Conservation (phyloP, 768 basidiomycete species). For the Phanerodontia chrysosporium region DNA sequence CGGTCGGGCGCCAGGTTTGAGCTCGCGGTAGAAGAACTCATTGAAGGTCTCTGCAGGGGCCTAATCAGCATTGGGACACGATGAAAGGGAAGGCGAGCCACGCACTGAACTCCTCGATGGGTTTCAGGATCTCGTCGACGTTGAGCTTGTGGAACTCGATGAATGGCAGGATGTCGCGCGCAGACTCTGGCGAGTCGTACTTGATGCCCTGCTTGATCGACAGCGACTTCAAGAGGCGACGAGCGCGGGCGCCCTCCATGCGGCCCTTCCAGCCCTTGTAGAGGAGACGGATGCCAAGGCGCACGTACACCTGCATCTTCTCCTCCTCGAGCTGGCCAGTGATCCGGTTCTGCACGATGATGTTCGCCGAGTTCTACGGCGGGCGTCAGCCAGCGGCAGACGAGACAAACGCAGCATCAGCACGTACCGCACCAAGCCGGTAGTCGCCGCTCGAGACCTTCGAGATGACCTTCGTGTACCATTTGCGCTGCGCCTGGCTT, state of each 20-base stretch:
- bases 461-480: constrained; percentile 86
- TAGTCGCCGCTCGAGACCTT: constrained; percentile 88
- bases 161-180: constrained; percentile 78
- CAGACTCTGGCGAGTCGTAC: constrained; percentile 84
- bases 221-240: constrained; percentile 80
- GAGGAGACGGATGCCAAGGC: constrained; percentile 86
- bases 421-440: constrained; percentile 79
- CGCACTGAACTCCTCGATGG: constrained; percentile 79
- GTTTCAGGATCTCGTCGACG: constrained; percentile 77
- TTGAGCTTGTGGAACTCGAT: constrained; percentile 88
- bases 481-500: constrained; percentile 94
- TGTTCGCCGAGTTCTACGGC: constrained; percentile 88
- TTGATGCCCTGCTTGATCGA: constrained; percentile 93
- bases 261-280: constrained; percentile 88
- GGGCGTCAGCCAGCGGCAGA: background rate
- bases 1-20: constrained; percentile 79
- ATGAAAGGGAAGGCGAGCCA: constrained; percentile 12
- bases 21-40: constrained; percentile 87
- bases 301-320: constrained; percentile 95
- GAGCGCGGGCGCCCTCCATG: constrained; percentile 85
- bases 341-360: constrained; percentile 91
- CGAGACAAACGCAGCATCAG: background rate
- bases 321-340: constrained; percentile 94
- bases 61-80: background rate
- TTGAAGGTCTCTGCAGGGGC: constrained; percentile 76